phyloP scores from a whole-genome alignment of 805 yeast species.

The Tetrapisispora nanseiensis region DNA sequence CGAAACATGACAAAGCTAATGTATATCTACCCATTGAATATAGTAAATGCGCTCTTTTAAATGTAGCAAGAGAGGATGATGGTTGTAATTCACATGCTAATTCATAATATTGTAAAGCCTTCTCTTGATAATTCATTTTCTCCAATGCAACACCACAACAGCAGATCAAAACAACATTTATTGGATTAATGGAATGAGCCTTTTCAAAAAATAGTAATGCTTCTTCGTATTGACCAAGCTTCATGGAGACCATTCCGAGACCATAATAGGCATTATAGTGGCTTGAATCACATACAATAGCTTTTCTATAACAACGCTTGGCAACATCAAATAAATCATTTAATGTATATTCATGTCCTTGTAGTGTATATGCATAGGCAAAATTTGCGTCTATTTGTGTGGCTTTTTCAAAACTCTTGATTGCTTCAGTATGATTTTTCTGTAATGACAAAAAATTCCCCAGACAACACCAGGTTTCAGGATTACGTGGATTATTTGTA shows the following conservation, averaged over 20 bases:
- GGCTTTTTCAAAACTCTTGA: conserved; percentile 77
- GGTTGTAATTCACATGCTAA: conserved; percentile 82
- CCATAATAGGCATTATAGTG: conserved; percentile 96
- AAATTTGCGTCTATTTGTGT: conserved; percentile 55
- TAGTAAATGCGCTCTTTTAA: conserved; percentile 77
- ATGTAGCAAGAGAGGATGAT: conserved; percentile 71
- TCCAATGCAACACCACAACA: conserved; percentile 93
- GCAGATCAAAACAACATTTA: conserved; percentile 78
- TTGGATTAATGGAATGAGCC: conserved; percentile 83
- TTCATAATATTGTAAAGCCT: conserved; percentile 74
- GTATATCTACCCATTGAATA: conserved; percentile 61
- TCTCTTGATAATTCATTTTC: conserved; percentile 52
- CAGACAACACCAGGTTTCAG: conserved; percentile 85
- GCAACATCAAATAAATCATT: conserved; percentile 90
- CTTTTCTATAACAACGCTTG: conserved; percentile 67
- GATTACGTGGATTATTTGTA: conserved; percentile 51
- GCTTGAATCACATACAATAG: conserved; percentile 64
- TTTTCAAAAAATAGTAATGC: conserved; percentile 83
- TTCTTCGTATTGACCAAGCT: conserved; percentile 70
- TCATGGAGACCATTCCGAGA: conserved; percentile 84
- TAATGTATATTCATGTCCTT: conserved; percentile 85
- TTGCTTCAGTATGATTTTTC: conserved; percentile 82
- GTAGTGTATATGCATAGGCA: conserved; percentile 83
- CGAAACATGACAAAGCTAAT: conserved; percentile 67
- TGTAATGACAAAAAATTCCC: conserved; percentile 82